Percentiles rank a stretch among this genome's conserved stretches.
Conservation (phyloP, 164 flowering plant genomes). For the Amborella trichopoda region DNA sequence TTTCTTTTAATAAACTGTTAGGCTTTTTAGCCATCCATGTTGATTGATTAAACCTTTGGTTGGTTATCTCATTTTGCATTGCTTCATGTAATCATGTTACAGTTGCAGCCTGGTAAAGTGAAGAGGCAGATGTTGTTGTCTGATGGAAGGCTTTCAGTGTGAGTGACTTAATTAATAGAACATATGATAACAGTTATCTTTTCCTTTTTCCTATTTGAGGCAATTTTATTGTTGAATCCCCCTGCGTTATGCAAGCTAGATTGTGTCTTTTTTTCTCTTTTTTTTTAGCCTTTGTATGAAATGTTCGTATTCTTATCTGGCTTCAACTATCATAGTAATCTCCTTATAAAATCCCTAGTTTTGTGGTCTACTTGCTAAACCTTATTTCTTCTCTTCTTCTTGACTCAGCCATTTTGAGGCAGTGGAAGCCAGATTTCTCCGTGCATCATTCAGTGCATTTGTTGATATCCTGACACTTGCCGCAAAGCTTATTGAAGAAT, state of each 20-base stretch:
- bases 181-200: not conserved
- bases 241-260: too few species aligned
- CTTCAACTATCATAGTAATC: not conserved
- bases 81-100: conserved; percentile 14
- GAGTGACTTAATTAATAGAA: conserved; percentile 13
- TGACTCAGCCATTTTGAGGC: conserved; percentile 77
- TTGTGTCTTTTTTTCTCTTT: too few species aligned
- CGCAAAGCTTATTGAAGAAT: conserved; percentile 71
- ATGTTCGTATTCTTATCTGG: not conserved
- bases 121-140: conserved; percentile 47
- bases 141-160: conserved; percentile 72
- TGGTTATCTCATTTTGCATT: not conserved
- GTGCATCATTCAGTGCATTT: conserved; percentile 84
- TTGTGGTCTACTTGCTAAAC: not conserved
- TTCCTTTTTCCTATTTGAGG: too few species aligned
- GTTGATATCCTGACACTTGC: conserved; percentile 77
- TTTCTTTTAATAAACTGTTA: not conserved
- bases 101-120: conserved; percentile 90
- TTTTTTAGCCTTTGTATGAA: not conserved
- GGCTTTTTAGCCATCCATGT: not conserved
- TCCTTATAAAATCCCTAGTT: not conserved
- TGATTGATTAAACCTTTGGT: not conserved
- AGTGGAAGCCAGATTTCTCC: conserved; percentile 85
- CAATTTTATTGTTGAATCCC: too few species aligned
- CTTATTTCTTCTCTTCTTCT: conserved; percentile 1